These are phyloP conservation scores for Tinospora cordifolia DNA, from an alignment of 164 flowering plant species.

Conservation along the genomic window DNA sequence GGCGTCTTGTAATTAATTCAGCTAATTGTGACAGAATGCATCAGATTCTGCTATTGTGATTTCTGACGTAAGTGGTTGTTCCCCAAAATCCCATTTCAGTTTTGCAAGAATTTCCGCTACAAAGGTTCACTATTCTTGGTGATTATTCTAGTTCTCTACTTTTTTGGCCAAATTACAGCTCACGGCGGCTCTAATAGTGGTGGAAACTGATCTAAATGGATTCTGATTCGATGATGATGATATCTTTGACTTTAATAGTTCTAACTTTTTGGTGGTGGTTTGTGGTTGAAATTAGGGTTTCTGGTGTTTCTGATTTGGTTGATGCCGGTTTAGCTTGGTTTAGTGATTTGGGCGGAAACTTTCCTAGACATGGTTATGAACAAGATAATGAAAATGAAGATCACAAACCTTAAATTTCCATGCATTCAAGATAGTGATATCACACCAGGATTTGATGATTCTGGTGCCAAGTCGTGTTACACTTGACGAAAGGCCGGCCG, in stretches of 20 bases:
- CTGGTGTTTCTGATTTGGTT: constrained; percentile 8
- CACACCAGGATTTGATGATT: neutral
- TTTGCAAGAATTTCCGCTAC: constrained; percentile 13
- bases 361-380: constrained; percentile 15
- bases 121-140: constrained; percentile 35
- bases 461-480: constrained; percentile 74
- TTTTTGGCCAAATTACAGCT: constrained; percentile 51
- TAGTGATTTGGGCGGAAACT: constrained; percentile 17
- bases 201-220: constrained; percentile 4
- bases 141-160: constrained; percentile 15
- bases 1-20: constrained; percentile 22
- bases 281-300: constrained; percentile 5
- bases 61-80: constrained; percentile 44
- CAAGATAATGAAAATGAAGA: constrained; percentile 20
- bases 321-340: constrained; percentile 3
- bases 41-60: constrained; percentile 22
- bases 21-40: constrained; percentile 35
- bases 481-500: constrained; percentile 52
- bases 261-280: constrained; percentile 28
- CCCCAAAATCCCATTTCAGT: constrained; percentile 20
- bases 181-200: constrained; percentile 40
- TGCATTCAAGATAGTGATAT: constrained; percentile 25
- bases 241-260: constrained; percentile 23
- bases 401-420: constrained; percentile 22
- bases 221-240: neutral